Percentiles rank a stretch among this genome's conserved stretches.
Evolutionary conservation across 108 stramenopile genomes (phyloP).

Genomic region (Pseudonitzschia multiseries): DNA sequence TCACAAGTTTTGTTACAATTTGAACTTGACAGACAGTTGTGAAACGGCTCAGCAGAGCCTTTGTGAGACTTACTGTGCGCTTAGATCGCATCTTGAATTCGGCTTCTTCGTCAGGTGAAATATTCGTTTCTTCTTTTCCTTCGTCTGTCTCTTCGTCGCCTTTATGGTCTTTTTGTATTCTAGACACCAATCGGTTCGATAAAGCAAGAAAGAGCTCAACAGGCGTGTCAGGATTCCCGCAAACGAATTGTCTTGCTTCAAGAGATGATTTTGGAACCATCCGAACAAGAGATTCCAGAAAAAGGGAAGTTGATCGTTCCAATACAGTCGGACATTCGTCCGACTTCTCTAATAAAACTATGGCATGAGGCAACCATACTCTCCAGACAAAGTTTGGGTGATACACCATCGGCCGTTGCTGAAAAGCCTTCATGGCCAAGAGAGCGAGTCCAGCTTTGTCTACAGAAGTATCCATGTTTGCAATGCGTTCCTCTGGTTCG

Average conservation of each 20-base stretch:
- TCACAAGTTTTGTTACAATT: slow-evolving; percentile 31
- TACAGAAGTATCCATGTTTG: slow-evolving; percentile 41
- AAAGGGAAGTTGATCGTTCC: background rate
- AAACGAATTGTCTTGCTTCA: background rate
- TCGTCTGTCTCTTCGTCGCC: background rate
- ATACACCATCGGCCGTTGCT: slow-evolving; percentile 28
- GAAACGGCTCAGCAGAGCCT: slow-evolving; percentile 31
- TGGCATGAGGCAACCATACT: slow-evolving; percentile 42
- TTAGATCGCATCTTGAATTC: slow-evolving; percentile 13
- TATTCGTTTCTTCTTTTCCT: background rate
- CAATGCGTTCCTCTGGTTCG: slow-evolving; percentile 24
- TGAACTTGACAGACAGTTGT: slow-evolving; percentile 25
- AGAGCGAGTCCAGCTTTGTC: slow-evolving; percentile 23
- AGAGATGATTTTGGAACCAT: slow-evolving; percentile 17
- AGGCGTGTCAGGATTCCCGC: slow-evolving; percentile 10
- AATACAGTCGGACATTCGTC: background rate
- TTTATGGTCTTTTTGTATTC: background rate
- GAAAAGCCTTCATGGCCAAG: slow-evolving; percentile 28
- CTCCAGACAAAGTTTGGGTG: slow-evolving; percentile 29
- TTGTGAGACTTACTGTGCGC: slow-evolving; percentile 20
- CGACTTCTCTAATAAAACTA: slow-evolving; percentile 16
- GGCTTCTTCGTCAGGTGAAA: background rate
- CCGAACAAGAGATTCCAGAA: slow-evolving; percentile 13
- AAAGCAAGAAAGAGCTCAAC: slow-evolving; percentile 35
- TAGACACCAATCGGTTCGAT: slow-evolving; percentile 27